Base-by-base conservation (phyloP, 1,284 basidiomycete genomes). In the Hypsizygus ulmarius region DNA sequence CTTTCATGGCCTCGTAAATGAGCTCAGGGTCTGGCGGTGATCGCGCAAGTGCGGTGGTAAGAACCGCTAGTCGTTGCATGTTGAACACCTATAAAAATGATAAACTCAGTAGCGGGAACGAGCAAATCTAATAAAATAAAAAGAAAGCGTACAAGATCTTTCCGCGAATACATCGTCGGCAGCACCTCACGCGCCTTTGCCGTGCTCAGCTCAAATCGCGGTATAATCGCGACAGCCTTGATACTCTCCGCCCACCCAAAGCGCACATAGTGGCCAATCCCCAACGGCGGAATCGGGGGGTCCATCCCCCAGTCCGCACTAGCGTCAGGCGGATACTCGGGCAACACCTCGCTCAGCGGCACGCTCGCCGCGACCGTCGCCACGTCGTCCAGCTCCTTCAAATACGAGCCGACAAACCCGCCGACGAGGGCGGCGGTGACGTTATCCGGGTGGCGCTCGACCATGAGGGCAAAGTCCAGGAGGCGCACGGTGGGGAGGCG, bases 1-100 rank as follows among this genome's bases (percentile, higher is more conserved):
- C 97, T 66, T 98, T 97, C 97, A 99, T 99, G 0, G 96, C 97
- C 68, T 99, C 95, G 70, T 96, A 99, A 57, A 99, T 98, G 19
- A 99, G 82, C 35, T 87, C 86, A 0, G 93, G 81, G 65, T 99
- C 93, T 0, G 95, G 95, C 1, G 97, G 96, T 10, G 84, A 84
- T 62, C 90, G 86, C 0, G 85, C 88, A 5, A 99, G 81, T 0
- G 97, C 95, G 0, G 94, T 97, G 0, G 97, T 99, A 48, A 99
- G 78, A n/a, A 99, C 97, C 0, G 97, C 97, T 10, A 99, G 74
- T 21, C 97, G 82, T 69, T 99, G 97, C 45, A 99, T 75, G 67
- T 99, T 99, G 76, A 99, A 99, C 16, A 99, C 87, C 95, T 97
- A 63, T 3, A 11, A 40, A 29, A 53, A 47, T 50, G 6, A 30